These are phyloP conservation scores for Ceratocystis smalleyi DNA, from an alignment of 2,329 filamentous ascomycete species.

Conservation along the genomic window DNA sequence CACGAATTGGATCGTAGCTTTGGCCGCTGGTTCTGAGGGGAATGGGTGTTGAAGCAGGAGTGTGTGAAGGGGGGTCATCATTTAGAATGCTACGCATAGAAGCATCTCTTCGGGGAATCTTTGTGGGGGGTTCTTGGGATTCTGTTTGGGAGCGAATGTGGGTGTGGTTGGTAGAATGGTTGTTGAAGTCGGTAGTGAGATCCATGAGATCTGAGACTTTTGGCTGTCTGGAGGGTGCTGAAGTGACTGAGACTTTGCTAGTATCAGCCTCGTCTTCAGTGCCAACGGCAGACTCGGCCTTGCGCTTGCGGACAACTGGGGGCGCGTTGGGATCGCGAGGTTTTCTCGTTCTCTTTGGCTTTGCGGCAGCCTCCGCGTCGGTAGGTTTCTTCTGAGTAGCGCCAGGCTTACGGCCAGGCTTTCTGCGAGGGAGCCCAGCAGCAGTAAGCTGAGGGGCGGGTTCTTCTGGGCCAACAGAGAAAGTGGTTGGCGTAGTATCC, in stretches of 20 bases:
- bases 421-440: constrained; percentile 44
- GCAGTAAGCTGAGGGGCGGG: constrained; percentile 37
- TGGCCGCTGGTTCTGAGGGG: constrained; percentile 54
- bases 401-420: constrained; percentile 50
- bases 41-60: constrained; percentile 27
- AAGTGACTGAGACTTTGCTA: constrained; percentile 23
- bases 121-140: constrained; percentile 27
- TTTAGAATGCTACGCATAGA: constrained; percentile 44
- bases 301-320: constrained; percentile 39
- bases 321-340: constrained; percentile 44
- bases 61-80: constrained; percentile 33
- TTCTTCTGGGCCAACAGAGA: constrained; percentile 25
- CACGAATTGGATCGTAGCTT: constrained; percentile 80
- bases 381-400: constrained; percentile 33
- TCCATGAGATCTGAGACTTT: constrained; percentile 29
- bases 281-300: constrained; percentile 30
- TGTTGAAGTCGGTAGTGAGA: constrained; percentile 14
- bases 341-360: constrained; percentile 35
- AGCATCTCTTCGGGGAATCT: constrained; percentile 37
- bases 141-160: constrained; percentile 19
- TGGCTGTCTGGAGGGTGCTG: constrained; percentile 24
- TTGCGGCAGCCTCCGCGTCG: constrained; percentile 26
- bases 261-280: constrained; percentile 25
- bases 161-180: constrained; percentile 19
- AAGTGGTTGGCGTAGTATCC: constrained; percentile 23